Percentiles rank a stretch among this genome's conserved stretches.
These are phyloP conservation scores for Scortechinia acanthostroma DNA, from an alignment of 2,329 filamentous ascomycete species.

Conservation along the genomic window DNA sequence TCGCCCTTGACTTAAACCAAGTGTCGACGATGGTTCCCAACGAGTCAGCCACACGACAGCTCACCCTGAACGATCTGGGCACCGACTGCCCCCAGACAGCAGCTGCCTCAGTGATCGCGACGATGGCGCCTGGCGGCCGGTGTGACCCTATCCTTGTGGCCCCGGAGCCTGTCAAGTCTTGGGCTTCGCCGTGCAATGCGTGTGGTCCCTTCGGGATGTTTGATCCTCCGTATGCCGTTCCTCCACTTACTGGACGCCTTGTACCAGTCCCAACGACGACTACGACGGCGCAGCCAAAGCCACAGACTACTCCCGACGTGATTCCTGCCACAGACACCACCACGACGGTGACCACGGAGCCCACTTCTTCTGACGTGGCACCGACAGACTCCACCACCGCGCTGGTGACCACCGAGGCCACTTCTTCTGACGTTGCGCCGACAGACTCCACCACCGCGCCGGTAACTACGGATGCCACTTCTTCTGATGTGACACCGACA, in stretches of 20 bases:
- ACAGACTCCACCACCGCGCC: constrained; percentile 6
- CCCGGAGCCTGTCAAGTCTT: constrained; percentile 16
- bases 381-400: constrained; percentile 6
- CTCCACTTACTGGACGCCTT: constrained; percentile 17
- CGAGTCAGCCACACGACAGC: constrained; percentile 13
- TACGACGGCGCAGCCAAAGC: constrained; percentile 7
- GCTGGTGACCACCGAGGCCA: not conserved
- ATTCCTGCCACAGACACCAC: constrained; percentile 8
- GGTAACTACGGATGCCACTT: not conserved
- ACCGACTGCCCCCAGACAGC: constrained; percentile 20
- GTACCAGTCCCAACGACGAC: constrained; percentile 7
- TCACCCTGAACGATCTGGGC: constrained; percentile 21
- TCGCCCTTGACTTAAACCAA: constrained; percentile 19
- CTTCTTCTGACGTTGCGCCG: not conserved
- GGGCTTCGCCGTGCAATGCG: constrained; percentile 22
- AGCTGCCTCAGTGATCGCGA: constrained; percentile 15
- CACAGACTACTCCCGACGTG: constrained; percentile 7
- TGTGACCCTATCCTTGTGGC: constrained; percentile 24
- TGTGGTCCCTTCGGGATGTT: constrained; percentile 26
- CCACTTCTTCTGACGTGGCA: not conserved
- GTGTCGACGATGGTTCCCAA: constrained; percentile 21
- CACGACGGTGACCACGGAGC: not conserved
- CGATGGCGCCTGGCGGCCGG: constrained; percentile 12
- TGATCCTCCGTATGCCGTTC: constrained; percentile 28
- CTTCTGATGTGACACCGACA: not conserved